phyloP scores from a whole-genome alignment of 1,284 basidiomycete species.

The Melampsora larici-populina region DNA sequence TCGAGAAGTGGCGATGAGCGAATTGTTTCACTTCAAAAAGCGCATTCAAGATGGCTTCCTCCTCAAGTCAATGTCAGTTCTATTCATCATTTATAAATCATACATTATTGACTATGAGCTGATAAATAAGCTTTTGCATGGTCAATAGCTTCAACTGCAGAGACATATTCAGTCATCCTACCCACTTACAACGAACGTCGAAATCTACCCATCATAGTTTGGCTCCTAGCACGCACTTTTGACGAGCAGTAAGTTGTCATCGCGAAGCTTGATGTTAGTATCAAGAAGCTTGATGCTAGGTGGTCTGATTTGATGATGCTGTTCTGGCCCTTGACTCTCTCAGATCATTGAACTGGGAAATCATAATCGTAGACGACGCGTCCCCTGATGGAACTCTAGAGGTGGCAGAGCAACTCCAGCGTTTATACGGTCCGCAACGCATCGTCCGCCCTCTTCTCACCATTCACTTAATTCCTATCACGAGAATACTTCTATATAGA shows the following conservation, averaged over 20 bases:
- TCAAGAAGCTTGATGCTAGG: too few relatives aligned
- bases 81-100: too few relatives aligned
- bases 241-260: slow-evolving; percentile 63
- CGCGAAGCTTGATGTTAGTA: too few relatives aligned
- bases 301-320: too few relatives aligned
- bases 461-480: not conserved
- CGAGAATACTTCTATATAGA: not conserved
- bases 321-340: slow-evolving; percentile 31
- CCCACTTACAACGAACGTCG: slow-evolving; percentile 91
- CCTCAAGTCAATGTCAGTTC: too few relatives aligned
- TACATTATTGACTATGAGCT: not conserved
- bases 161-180: slow-evolving; percentile 64
- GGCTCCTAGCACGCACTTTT: slow-evolving; percentile 74
- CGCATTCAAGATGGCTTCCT: too few relatives aligned
- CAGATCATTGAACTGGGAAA: slow-evolving; percentile 69
- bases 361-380: slow-evolving; percentile 84
- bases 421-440: slow-evolving; percentile 75
- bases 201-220: slow-evolving; percentile 80
- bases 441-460: slow-evolving; percentile 60
- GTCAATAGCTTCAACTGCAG: not conserved
- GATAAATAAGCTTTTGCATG: not conserved
- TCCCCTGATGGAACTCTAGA: slow-evolving; percentile 89
- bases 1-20: too few relatives aligned
- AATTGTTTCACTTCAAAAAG: too few relatives aligned
- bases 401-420: slow-evolving; percentile 71